phyloP scores from a whole-genome alignment of 805 yeast species.

The Ogataea henricii region DNA sequence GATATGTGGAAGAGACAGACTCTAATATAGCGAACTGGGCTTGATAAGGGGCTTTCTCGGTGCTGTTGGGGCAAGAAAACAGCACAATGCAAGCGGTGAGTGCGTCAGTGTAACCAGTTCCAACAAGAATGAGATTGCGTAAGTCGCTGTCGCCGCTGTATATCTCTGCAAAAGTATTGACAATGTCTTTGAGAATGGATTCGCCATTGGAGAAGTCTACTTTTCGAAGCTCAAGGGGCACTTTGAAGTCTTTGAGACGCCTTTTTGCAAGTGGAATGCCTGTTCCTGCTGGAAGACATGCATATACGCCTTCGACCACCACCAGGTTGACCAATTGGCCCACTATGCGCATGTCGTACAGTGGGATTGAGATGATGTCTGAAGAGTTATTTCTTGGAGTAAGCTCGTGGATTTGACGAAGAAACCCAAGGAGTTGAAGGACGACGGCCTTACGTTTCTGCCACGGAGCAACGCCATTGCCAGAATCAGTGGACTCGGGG shows the following conservation, averaged over 20 bases:
- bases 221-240: slow-evolving; percentile 25
- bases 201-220: slow-evolving; percentile 21
- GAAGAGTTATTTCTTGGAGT: slow-evolving; percentile 35
- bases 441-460: slow-evolving; percentile 33
- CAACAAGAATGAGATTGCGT: slow-evolving; percentile 55
- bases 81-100: slow-evolving; percentile 50
- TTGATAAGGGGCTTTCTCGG: slow-evolving; percentile 6
- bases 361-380: slow-evolving; percentile 62
- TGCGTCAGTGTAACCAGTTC: slow-evolving; percentile 67
- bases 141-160: slow-evolving; percentile 50
- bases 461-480: neutral
- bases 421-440: slow-evolving; percentile 37
- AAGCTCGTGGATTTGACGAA: slow-evolving; percentile 42
- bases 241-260: slow-evolving; percentile 49
- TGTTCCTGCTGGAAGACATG: slow-evolving; percentile 54
- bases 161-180: slow-evolving; percentile 37
- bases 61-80: slow-evolving; percentile 35
- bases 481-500: neutral
- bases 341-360: slow-evolving; percentile 81
- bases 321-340: slow-evolving; percentile 64
- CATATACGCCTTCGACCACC: slow-evolving; percentile 70
- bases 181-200: slow-evolving; percentile 24
- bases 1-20: slow-evolving; percentile 60
- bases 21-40: slow-evolving; percentile 37
- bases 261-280: slow-evolving; percentile 69